Conservation (phyloP, 352 stramenopile genomes). For the Phytopythium sindhum region DNA sequence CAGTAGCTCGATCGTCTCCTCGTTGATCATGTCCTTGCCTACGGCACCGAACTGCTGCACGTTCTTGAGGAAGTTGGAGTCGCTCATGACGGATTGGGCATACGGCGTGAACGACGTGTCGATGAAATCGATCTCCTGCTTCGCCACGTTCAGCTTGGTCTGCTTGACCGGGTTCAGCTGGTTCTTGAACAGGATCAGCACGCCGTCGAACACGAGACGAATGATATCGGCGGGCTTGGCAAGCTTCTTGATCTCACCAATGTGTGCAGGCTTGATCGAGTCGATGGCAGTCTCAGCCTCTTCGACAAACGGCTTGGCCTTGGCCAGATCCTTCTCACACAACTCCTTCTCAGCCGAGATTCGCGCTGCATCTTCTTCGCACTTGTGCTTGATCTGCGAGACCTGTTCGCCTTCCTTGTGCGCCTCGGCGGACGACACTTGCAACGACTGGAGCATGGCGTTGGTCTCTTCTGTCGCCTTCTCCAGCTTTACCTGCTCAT, state of each 20-base stretch:
- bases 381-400: conserved; percentile 95
- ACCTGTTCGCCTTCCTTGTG: conserved; percentile 98
- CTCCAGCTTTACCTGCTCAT: conserved; percentile 96
- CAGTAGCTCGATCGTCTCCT: conserved; percentile 98
- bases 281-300: conserved; percentile 97
- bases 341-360: conserved; percentile 95
- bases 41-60: conserved; percentile 94
- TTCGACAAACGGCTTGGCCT: conserved; percentile 97
- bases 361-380: conserved; percentile 93
- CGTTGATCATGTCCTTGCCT: conserved; percentile 98
- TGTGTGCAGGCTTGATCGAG: conserved; percentile 97
- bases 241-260: conserved; percentile 98
- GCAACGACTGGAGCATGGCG: conserved; percentile 95
- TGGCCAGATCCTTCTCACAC: conserved; percentile 95
- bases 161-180: conserved; percentile 90
- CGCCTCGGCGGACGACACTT: conserved; percentile 94
- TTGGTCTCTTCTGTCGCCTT: conserved; percentile 97
- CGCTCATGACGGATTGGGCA: conserved; percentile 94
- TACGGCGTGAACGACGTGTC: conserved; percentile 96
- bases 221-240: conserved; percentile 98
- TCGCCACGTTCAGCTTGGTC: conserved; percentile 95
- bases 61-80: conserved; percentile 96
- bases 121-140: conserved; percentile 97
- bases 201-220: conserved; percentile 97
- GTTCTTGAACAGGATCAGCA: conserved; percentile 96